Base-by-base conservation (phyloP, 257 asterid species). In the Nicotiana paniculata region DNA sequence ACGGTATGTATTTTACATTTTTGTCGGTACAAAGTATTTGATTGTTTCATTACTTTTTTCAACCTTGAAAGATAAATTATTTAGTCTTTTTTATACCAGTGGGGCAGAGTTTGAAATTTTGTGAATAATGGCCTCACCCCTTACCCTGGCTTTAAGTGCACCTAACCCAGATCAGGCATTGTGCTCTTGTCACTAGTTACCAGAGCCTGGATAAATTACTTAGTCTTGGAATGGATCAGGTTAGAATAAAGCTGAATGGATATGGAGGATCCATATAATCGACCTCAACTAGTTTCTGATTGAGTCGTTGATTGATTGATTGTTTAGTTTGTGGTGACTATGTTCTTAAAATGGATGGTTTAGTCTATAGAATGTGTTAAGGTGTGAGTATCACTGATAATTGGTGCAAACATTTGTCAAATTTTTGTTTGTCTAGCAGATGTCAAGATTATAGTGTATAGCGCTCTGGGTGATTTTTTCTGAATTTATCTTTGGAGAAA, bases 1-100 rank as follows among this genome's bases (percentile, higher is more conserved):
- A 93, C 78, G 98, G 99, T 94, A 79, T 79, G 83, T 43, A 43
- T 43, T 37, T 7, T 43, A 8, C 48, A 28, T 43, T 39, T 43
- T 43, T 43, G 48, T 43, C 8, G 48, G 48, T 43, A 43, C 48
- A 8, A 43, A 43, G 48, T 43, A 7, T 43, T 43, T 43, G 48
- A 30, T 28, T 64, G n/a, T 64, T 64, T 64, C 16, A 5, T 64
- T 64, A 28, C 32, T 12, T 13, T 28, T 26, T 64, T 64, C 15
- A 32, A 5, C 70, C 30, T 58, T 58, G 32, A 28, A 64, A 28
- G 43, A 64, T 64, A 64, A 64, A 64, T 64, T 64, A 64, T 28
- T 30, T 30, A 64, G 70, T 28, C n/a, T 63, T 63, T 37, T 37
- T 37, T 0, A 37, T 43, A 8, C 48, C 48, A 43, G 48, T 43